phyloP scores from a whole-genome alignment of 257 asterid genomes.

The Thymus mandschuricus region DNA sequence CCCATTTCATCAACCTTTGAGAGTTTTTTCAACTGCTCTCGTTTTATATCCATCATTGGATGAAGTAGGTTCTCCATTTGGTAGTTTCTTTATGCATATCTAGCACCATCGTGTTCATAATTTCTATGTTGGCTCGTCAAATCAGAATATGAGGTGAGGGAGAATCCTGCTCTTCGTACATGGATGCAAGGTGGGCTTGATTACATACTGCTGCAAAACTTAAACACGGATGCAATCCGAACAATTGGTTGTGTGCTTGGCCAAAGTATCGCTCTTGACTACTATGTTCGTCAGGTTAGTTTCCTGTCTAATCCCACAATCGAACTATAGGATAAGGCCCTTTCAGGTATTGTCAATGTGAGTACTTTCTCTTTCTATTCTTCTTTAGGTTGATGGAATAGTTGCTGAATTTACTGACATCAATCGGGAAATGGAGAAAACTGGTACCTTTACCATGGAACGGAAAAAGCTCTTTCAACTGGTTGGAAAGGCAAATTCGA shows the following conservation, averaged over 20 bases:
- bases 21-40: background rate
- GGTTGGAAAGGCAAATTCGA: constrained; percentile 97
- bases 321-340: constrained; percentile 17
- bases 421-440: constrained; percentile 94
- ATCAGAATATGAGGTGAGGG: constrained; percentile 91
- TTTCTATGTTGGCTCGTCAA: constrained; percentile 32
- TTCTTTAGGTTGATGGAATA: constrained; percentile 86
- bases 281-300: constrained; percentile 94
- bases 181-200: constrained; percentile 99
- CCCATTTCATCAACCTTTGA: background rate
- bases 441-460: constrained; percentile 94
- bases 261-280: constrained; percentile 98
- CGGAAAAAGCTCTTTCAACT: constrained; percentile 92
- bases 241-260: constrained; percentile 98
- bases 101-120: background rate
- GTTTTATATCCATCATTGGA: constrained; percentile 13
- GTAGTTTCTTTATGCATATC: constrained; percentile 14
- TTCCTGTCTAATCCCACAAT: constrained; percentile 9
- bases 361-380: constrained; percentile 8
- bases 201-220: constrained; percentile 82
- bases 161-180: constrained; percentile 67
- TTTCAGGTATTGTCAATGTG: constrained; percentile 1
- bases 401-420: constrained; percentile 95
- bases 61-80: constrained; percentile 1
- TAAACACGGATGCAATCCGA: constrained; percentile 84